These are phyloP conservation scores for Mycena vitilis DNA, from an alignment of 768 basidiomycete genomes.

Conservation along the genomic window DNA sequence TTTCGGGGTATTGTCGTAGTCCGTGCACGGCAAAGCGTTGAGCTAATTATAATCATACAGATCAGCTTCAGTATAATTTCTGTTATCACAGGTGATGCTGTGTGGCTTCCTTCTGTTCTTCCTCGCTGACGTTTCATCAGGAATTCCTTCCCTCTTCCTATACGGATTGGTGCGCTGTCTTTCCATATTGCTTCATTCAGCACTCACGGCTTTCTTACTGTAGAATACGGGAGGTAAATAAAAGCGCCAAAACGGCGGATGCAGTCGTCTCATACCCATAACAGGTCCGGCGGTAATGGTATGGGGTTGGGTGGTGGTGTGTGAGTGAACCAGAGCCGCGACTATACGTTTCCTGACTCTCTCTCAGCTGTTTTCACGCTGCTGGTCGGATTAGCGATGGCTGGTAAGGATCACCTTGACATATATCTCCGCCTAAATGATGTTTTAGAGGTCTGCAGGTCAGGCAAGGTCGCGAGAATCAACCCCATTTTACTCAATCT, in stretches of 20 bases:
- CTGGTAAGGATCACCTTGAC: constrained; percentile 54
- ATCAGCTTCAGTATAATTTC: constrained; percentile 83
- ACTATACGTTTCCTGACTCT: neutral
- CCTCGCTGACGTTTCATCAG: constrained; percentile 38
- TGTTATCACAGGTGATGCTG: constrained; percentile 59
- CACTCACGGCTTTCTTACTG: too few species aligned
- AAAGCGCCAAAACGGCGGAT: too few species aligned
- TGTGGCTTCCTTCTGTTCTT: too few species aligned
- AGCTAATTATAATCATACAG: constrained; percentile 39
- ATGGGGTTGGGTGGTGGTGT: constrained; percentile 77
- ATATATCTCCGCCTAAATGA: neutral
- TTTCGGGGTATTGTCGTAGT: constrained; percentile 60
- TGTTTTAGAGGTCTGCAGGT: constrained; percentile 62
- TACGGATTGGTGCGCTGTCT: constrained; percentile 59
- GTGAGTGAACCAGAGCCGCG: constrained; percentile 47
- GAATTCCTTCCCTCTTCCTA: constrained; percentile 74
- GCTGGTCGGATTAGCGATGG: constrained; percentile 81
- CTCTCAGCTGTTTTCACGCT: constrained; percentile 71
- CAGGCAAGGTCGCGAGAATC: neutral
- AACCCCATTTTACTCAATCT: neutral
- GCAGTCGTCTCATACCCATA: too few species aligned
- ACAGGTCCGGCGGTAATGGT: constrained; percentile 80
- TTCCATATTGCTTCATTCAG: too few species aligned
- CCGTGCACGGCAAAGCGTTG: neutral
- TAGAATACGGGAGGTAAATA: too few species aligned